These are phyloP conservation scores for Globisporangium orthogonon DNA, from an alignment of 352 stramenopile genomes.

Conservation along the genomic window DNA sequence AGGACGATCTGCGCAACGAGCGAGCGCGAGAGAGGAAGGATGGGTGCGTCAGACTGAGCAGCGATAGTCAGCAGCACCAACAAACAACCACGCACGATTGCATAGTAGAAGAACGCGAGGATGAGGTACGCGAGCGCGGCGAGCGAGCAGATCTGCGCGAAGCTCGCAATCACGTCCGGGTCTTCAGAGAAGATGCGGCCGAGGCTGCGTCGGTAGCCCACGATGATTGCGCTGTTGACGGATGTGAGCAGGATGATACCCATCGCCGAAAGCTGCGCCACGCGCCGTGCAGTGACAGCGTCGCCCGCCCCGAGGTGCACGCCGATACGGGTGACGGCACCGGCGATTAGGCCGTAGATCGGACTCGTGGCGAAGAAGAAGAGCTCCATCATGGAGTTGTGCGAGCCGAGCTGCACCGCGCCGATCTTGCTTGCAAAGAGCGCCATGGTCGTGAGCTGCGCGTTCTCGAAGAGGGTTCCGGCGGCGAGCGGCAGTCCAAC, in stretches of 20 bases:
- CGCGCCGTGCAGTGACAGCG: slow-evolving; percentile 28
- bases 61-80: background rate
- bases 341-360: slow-evolving; percentile 65
- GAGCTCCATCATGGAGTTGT: slow-evolving; percentile 85
- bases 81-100: slow-evolving; percentile 34
- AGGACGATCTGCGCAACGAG: slow-evolving; percentile 43
- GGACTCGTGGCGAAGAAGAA: slow-evolving; percentile 77
- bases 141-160: slow-evolving; percentile 52
- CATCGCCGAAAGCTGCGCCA: slow-evolving; percentile 42
- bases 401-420: slow-evolving; percentile 63
- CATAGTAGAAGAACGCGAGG: slow-evolving; percentile 79
- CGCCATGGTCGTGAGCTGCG: slow-evolving; percentile 73
- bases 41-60: background rate
- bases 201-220: slow-evolving; percentile 37
- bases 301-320: slow-evolving; percentile 53
- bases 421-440: slow-evolving; percentile 65
- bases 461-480: slow-evolving; percentile 74
- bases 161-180: slow-evolving; percentile 48
- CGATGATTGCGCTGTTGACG: slow-evolving; percentile 36
- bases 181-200: slow-evolving; percentile 71
- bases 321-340: slow-evolving; percentile 56
- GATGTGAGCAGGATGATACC: slow-evolving; percentile 39
- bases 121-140: slow-evolving; percentile 57
- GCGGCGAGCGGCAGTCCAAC: slow-evolving; percentile 48
- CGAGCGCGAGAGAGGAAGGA: background rate